Evolutionary conservation across 2,329 filamentous ascomycete species (phyloP), one percentile per base, ranked within the genome.

Genomic region (Aureobasidium lini): DNA sequence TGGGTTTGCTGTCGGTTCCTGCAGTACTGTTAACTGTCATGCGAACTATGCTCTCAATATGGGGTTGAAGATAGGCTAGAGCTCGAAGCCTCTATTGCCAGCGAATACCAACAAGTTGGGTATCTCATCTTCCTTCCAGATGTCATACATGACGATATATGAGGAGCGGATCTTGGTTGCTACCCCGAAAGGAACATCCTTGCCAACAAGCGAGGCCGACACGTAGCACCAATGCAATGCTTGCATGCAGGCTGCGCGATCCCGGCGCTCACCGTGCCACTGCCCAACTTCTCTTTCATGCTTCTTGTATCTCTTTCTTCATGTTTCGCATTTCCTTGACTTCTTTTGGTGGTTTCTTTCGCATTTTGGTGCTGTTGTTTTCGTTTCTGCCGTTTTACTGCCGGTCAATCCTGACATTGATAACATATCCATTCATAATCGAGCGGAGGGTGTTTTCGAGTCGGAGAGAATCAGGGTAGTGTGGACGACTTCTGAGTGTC

Each of bases 131-230:
- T 31, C 32, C 18, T 6, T 18, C 10, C 23, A 39, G n/a, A 29
- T 49, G 54, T 40, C 44, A 32, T 15, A 2, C 29, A 57, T 57
- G 54, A 58, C 43, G 54, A 37, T 58, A 49, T 34, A 32, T 29
- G 42, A 15, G 6, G 28, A 15, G 44, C 34, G 37, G 54, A 58
- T 58, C 54, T 58, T 23, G 44, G 31, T 42, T 48, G 18, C 32
- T 37, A 18, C 13, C 49, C 36, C 40, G 39, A 39, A 42, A 49
- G 34, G 34, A 58, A 40, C 23, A 49, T 49, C 54, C 44, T 58
- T 48, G 54, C 44, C 54, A 58, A 49, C 54, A 58, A 58, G 54
- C 54, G 54, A 58, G 43, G 54, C 13, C 43, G 54, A 48, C 54
- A 58, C 54, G 54, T 58, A 58, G 54, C 54, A 58, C 54, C 54